Percentiles rank a stretch among this genome's conserved stretches.
Evolutionary conservation across 441 rosid species (phyloP).

Genomic region (Populus hybrid): DNA sequence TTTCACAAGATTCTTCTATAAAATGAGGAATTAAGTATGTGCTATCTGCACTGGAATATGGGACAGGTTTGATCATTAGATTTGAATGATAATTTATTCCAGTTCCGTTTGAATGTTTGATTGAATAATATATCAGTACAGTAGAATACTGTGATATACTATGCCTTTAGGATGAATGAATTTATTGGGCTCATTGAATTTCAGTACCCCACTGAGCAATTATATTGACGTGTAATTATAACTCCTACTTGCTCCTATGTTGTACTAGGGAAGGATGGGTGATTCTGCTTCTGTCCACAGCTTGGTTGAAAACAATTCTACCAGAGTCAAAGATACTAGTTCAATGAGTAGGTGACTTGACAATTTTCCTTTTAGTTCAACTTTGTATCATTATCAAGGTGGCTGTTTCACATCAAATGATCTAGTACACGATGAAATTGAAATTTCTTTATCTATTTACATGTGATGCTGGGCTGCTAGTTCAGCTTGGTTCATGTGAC

Average conservation of each 20-base stretch:
- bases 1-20: background rate
- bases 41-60: background rate
- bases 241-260: constrained; percentile 6
- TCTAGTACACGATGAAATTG: background rate
- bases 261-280: constrained; percentile 38
- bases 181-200: background rate
- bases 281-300: constrained; percentile 29
- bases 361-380: constrained; percentile 7
- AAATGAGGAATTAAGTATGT: background rate
- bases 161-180: background rate
- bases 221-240: constrained; percentile 4
- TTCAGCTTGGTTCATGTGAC: background rate
- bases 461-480: background rate
- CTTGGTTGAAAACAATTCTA: constrained; percentile 29
- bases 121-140: background rate
- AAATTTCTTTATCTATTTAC: background rate
- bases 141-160: background rate
- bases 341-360: constrained; percentile 45
- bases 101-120: background rate
- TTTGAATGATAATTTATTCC: background rate
- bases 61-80: background rate
- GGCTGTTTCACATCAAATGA: constrained; percentile 10
- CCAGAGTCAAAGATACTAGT: constrained; percentile 39
- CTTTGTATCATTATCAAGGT: background rate
- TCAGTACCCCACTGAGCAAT: constrained; percentile 1